A percentile compares a stretch with the other conserved stretches of the same genome.
These are phyloP conservation scores for Pseudogymnoascus sp. DNA, from an alignment of 2,329 filamentous ascomycete genomes.

Conservation along the genomic window DNA sequence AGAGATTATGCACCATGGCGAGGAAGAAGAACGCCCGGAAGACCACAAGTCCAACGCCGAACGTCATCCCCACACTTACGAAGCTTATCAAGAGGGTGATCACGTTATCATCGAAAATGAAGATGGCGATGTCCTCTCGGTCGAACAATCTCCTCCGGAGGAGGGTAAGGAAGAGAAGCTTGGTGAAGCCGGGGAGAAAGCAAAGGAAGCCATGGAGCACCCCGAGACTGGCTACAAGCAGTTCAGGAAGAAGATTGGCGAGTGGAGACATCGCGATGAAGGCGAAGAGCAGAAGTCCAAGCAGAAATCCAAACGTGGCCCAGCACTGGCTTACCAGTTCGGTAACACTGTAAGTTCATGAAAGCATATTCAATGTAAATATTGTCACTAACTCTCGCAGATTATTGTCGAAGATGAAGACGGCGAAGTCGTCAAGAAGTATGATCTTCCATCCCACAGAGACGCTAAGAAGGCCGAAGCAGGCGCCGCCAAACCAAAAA, in stretches of 20 bases:
- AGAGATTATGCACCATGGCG: constrained; percentile 27
- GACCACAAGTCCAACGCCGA: constrained; percentile 26
- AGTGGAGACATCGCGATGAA: constrained; percentile 34
- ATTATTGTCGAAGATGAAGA: constrained; percentile 85
- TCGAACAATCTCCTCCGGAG: constrained; percentile 41
- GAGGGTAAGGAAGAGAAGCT: constrained; percentile 20
- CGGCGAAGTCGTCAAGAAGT: constrained; percentile 79
- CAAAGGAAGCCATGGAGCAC: constrained; percentile 19
- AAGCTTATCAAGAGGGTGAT: constrained; percentile 75
- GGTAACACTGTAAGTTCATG: constrained; percentile 59
- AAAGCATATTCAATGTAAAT: neutral
- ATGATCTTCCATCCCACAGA: constrained; percentile 56
- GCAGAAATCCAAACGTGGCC: constrained; percentile 50
- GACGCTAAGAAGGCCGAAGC: constrained; percentile 37
- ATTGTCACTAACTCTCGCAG: constrained; percentile 29
- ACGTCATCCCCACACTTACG: constrained; percentile 35
- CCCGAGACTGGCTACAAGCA: constrained; percentile 20
- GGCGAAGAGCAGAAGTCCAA: constrained; percentile 28
- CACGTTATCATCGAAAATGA: constrained; percentile 76
- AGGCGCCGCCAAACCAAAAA: constrained; percentile 39
- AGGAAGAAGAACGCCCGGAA: constrained; percentile 29
- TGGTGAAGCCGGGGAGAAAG: constrained; percentile 26
- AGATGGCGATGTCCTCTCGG: constrained; percentile 76
- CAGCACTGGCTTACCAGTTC: constrained; percentile 78
- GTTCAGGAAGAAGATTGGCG: constrained; percentile 18